Conservation (phyloP, 257 asterid genomes). For the Ballota nigra region DNA sequence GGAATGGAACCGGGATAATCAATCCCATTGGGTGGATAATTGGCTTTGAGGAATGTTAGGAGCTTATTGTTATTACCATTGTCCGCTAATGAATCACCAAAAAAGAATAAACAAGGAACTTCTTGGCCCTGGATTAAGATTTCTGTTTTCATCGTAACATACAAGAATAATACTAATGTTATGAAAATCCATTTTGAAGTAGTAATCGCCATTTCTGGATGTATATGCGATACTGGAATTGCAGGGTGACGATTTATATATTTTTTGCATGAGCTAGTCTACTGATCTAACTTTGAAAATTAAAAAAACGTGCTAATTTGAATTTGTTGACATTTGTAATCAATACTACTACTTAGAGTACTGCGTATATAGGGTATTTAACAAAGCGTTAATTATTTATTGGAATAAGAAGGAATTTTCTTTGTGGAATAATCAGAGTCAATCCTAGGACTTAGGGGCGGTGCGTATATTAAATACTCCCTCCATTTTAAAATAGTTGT, state of each 20-base stretch:
- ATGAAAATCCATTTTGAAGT: constrained; percentile 18
- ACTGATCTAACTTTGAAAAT: too few species aligned
- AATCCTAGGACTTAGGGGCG: too few species aligned
- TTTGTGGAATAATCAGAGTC: too few species aligned
- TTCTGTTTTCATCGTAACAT: not conserved
- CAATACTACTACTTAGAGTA: too few species aligned
- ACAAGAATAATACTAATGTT: not conserved
- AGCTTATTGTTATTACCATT: constrained; percentile 62
- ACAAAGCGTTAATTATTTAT: too few species aligned
- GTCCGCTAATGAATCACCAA: constrained; percentile 55
- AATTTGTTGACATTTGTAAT: too few species aligned
- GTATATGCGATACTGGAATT: not conserved
- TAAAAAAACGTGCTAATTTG: not conserved
- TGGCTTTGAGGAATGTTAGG: constrained; percentile 33
- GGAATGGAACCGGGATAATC: constrained; percentile 44
- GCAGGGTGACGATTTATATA: not conserved
- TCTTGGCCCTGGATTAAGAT: constrained; percentile 22
- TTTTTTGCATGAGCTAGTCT: not conserved
- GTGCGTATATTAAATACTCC: too few species aligned
- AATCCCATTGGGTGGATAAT: constrained; percentile 56
- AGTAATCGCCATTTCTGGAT: not conserved
- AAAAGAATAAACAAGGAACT: constrained; percentile 45
- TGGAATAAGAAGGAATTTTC: too few species aligned
- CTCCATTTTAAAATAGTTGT: too few species aligned
- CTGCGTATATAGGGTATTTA: too few species aligned